Base-by-base conservation (phyloP, 75 land plant genomes). In the Cupressus sempervirens region DNA sequence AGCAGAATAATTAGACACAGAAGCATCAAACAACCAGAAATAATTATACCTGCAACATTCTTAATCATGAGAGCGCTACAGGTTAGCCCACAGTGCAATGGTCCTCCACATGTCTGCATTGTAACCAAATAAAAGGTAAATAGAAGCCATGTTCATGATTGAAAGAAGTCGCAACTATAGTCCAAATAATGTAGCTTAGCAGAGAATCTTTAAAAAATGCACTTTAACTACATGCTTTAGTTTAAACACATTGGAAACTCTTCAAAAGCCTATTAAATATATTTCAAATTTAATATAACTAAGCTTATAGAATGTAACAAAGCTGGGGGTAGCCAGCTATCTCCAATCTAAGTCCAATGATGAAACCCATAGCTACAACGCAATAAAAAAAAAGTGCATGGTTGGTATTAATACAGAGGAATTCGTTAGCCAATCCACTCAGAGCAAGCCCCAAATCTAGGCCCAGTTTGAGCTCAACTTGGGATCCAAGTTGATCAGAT, bases 61-160 rank as follows among this genome's bases (percentile, higher is more conserved):
- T 84, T 84, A 35, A 94, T 74, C n/a, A 89, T 88, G 67, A 96
- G 89, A 70, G 98, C 98, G 89, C 96, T 91, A 83, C 98, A 96
- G 14, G 76, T 89, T 87, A 86, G 84, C 35, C 98, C 98, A 91
- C 98, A 96, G 26, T 84, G 93, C 65, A 82, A 86, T 79, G 90
- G 85, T 72, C 96, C 98, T 62, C 98, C 96, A 85, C 98, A 96
- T 53, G 79, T 91, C 98, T 96, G 77, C 50, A 86, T 48, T 30
- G 56, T 40, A 23, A 45, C 58, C 13, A 77, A 75, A 75, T 38
- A 38, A 0, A 77, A 43, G 10, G 38, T 77, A 26, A 77, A 41
- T 75, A 32, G 40, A 35, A 40, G 41, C n/a, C 40, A 26, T 9
- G 12, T 70, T 18, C 32, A 8, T 6, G 12, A 77, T 38, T 38